These are phyloP conservation scores for Cordyceps militaris DNA, from an alignment of 2,329 filamentous ascomycete genomes.

Conservation along the genomic window DNA sequence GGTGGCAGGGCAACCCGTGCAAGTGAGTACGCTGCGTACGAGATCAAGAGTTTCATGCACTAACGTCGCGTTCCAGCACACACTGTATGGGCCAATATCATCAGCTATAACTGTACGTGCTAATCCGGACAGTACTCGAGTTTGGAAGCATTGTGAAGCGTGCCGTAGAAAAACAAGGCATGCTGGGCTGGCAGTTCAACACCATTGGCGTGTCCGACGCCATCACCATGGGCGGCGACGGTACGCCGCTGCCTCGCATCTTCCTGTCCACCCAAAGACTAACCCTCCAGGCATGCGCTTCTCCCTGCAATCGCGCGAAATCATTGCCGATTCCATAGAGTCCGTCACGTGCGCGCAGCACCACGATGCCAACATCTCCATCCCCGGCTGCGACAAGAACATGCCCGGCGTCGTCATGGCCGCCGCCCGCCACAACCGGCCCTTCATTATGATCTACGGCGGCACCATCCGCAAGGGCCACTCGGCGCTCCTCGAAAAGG, in stretches of 20 bases:
- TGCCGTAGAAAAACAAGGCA: conserved; percentile 69
- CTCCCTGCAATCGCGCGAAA: conserved; percentile 86
- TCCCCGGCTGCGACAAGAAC: conserved; percentile 99
- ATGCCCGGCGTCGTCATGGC: conserved; percentile 92
- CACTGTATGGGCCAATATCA: conserved; percentile 29
- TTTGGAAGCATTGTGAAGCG: conserved; percentile 83
- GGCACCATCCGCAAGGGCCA: conserved; percentile 89
- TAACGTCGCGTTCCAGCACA: conserved; percentile 24
- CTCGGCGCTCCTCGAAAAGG: conserved; percentile 64
- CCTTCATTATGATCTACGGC: conserved; percentile 95
- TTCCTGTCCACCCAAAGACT: neutral
- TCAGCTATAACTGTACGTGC: neutral
- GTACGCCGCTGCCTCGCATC: conserved; percentile 34
- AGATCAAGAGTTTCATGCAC: neutral
- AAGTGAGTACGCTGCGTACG: conserved; percentile 52
- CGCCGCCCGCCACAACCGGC: conserved; percentile 90
- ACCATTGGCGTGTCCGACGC: conserved; percentile 83
- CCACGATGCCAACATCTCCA: conserved; percentile 96
- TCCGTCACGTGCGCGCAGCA: conserved; percentile 98
- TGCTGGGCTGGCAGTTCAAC: conserved; percentile 94
- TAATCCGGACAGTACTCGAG: conserved; percentile 56
- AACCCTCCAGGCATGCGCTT: conserved; percentile 76
- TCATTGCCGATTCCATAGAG: conserved; percentile 97
- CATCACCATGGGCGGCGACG: conserved; percentile 93
- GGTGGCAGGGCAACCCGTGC: conserved; percentile 98